Evolutionary conservation across 805 yeast species (phyloP), one percentile per base, ranked within the genome.

Genomic region (Metschnikowia shivogae): DNA sequence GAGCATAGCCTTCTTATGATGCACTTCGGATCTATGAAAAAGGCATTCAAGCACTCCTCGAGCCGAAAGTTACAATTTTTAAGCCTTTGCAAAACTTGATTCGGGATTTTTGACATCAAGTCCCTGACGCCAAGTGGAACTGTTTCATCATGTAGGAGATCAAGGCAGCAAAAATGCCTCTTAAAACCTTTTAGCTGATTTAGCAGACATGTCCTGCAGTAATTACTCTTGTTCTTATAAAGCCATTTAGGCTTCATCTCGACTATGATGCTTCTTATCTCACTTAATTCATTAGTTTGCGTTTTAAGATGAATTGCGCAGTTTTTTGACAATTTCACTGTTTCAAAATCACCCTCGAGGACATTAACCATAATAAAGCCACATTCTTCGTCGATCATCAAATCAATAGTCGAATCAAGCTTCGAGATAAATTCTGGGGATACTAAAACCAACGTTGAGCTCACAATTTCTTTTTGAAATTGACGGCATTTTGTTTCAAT

Each of bases 321-420:
- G 46, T 70, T 63, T 30, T 72, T 72, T 27, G 70, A 68, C 13
- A 64, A 55, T 8, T 41, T 45, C 5, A 61, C 54, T 30, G 61
- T 54, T 14, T 54, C 44, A 24, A 65, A 66, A 19, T 64, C 53
- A 1, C 66, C 65, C 34, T 64, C 63, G 7, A 73, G 44, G 6
- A 74, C 58, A 50, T 74, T 71, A 1, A 77, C 74, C 36, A 74
- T 60, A 17, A 76, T 49, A 8, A 76, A 54, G 2, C 78, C 80
- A 49, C 61, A 67, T 1, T 68, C 59, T 49, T 76, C 80, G 20
- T 64, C 62, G 70, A 63, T 67, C 34, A 72, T 49, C 42, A 41
- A 53, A 37, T 50, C 54, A 31, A 64, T 68, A 5, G 50, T 44
- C 19, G 55, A 56, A 34, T 64, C 60, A 28, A 71, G 54, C 5